Evolutionary conservation across 495 filamentous ascomycete species (phyloP).

Genomic region (Letharia lupina): DNA sequence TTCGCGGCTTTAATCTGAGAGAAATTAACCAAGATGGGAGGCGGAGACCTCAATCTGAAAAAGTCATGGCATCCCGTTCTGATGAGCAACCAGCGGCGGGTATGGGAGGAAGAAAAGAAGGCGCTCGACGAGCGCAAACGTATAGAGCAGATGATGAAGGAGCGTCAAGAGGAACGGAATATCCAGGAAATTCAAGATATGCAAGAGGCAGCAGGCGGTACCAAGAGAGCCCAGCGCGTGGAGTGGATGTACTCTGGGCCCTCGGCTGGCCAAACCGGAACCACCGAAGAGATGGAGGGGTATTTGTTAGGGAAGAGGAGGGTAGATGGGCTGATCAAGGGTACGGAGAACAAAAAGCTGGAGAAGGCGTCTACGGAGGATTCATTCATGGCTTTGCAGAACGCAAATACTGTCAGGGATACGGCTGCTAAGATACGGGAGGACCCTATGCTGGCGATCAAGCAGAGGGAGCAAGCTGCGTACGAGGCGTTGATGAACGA

Average conservation of each 20-base stretch:
- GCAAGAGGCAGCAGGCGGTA: conserved; percentile 81
- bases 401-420: conserved; percentile 61
- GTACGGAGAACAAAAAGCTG: conserved; percentile 68
- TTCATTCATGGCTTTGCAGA: conserved; percentile 50
- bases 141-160: conserved; percentile 77
- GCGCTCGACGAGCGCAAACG: conserved; percentile 94
- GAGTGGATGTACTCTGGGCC: conserved; percentile 98
- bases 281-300: conserved; percentile 87
- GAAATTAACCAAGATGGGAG: conserved; percentile 55
- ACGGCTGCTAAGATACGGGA: conserved; percentile 75
- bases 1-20: not conserved
- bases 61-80: conserved; percentile 93
- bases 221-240: conserved; percentile 64
- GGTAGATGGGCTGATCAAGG: conserved; percentile 79
- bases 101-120: conserved; percentile 81
- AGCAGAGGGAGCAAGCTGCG: conserved; percentile 82
- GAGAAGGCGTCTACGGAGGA: conserved; percentile 69
- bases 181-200: conserved; percentile 86
- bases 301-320: conserved; percentile 88
- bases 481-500: conserved; percentile 87
- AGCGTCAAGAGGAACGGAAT: conserved; percentile 86
- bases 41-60: conserved; percentile 80
- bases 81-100: conserved; percentile 71
- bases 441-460: conserved; percentile 86
- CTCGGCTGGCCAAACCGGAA: conserved; percentile 66